Evolutionary conservation across 1,139 yeast species (phyloP).

Genomic region (Sugiyamaella xylanicola): DNA sequence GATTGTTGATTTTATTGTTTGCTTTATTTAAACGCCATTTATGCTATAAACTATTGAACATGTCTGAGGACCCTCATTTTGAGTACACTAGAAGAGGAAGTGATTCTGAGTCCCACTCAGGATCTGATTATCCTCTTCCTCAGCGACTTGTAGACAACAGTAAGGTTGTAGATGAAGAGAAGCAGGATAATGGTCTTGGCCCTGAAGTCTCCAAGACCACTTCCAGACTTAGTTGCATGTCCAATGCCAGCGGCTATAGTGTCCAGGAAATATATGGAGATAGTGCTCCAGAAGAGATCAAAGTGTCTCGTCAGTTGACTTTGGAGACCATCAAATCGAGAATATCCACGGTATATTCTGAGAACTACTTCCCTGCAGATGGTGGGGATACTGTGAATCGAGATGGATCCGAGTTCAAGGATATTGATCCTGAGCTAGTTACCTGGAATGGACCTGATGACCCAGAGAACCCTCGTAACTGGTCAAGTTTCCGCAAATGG

Average conservation of each 20-base stretch:
- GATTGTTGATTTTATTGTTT: not conserved
- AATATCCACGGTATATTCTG: constrained; percentile 25
- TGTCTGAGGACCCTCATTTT: constrained; percentile 24
- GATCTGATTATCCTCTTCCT: constrained; percentile 21
- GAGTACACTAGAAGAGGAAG: constrained; percentile 15
- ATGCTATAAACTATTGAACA: not conserved
- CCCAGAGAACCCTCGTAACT: constrained; percentile 62
- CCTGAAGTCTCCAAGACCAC: not conserved
- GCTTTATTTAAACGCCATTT: not conserved
- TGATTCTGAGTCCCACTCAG: constrained; percentile 11
- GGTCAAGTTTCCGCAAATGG: constrained; percentile 50
- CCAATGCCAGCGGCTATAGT: constrained; percentile 22
- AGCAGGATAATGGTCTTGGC: constrained; percentile 6
- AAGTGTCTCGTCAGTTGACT: constrained; percentile 35
- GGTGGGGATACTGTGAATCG: constrained; percentile 21
- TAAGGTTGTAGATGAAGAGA: constrained; percentile 18
- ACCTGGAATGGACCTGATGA: constrained; percentile 68
- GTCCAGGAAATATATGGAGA: constrained; percentile 36
- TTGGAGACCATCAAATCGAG: constrained; percentile 35
- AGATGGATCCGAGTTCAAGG: constrained; percentile 54
- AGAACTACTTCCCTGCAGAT: constrained; percentile 22
- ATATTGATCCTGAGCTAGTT: constrained; percentile 62
- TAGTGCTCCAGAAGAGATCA: constrained; percentile 28
- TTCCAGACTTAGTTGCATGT: not conserved
- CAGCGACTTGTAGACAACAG: constrained; percentile 17